A percentile compares a stretch with the other conserved stretches of the same genome.
Conservation (phyloP, 1,284 basidiomycete species). For the Cerrena zonata region DNA sequence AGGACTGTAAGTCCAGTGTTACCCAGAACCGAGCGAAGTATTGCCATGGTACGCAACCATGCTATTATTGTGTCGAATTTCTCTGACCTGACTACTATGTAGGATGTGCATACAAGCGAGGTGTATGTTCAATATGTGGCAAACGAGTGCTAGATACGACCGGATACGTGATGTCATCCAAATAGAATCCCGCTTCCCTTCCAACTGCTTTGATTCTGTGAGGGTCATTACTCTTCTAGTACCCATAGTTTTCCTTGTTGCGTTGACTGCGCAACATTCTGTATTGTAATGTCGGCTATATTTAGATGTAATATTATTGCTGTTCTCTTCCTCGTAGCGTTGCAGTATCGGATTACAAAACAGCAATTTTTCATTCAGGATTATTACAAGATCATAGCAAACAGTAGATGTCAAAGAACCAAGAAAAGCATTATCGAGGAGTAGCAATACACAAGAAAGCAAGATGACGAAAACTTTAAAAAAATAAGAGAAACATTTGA, state of each 20-base stretch:
- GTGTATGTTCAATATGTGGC: constrained; percentile 77
- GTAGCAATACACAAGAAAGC: background rate
- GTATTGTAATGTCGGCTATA: too few species aligned
- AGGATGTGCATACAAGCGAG: constrained; percentile 84
- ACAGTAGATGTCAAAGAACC: background rate
- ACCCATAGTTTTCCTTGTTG: too few species aligned
- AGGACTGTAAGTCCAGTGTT: constrained; percentile 73
- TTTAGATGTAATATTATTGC: background rate
- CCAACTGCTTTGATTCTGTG: too few species aligned
- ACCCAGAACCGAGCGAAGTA: constrained; percentile 82
- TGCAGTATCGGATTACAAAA: too few species aligned
- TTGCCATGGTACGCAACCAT: constrained; percentile 75
- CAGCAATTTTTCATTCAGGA: too few species aligned
- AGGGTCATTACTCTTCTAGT: too few species aligned
- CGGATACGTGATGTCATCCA: constrained; percentile 77
- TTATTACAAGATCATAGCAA: too few species aligned
- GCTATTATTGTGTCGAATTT: too few species aligned
- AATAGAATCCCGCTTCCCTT: too few species aligned
- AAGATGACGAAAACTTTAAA: too few species aligned
- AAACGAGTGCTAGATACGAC: constrained; percentile 76
- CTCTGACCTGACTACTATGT: constrained; percentile 10
- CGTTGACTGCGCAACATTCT: too few species aligned
- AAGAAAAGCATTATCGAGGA: background rate
- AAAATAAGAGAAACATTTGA: background rate
- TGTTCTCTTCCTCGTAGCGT: background rate